phyloP scores from a whole-genome alignment of 2,329 filamentous ascomycete genomes.

The Geoglossum cookeanum region DNA sequence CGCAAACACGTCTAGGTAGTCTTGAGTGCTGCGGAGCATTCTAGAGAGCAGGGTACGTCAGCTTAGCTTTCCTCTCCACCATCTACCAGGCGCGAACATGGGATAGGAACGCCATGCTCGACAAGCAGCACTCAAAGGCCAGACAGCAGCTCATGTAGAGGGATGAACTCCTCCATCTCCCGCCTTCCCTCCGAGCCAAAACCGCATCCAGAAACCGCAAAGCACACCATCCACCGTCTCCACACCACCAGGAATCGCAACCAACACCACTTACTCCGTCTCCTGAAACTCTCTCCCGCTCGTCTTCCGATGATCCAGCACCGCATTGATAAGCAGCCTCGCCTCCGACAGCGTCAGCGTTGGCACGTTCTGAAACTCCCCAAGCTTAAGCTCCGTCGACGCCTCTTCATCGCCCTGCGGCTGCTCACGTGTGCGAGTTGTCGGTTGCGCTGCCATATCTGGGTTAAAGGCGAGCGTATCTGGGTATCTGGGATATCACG shows the following conservation, averaged over 20 bases:
- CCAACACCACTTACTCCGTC: conserved; percentile 45
- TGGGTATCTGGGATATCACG: too few relatives aligned
- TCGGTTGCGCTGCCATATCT: conserved; percentile 17
- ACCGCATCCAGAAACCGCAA: background rate
- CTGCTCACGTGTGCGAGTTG: conserved; percentile 48
- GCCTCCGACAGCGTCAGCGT: conserved; percentile 87
- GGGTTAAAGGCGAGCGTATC: too few relatives aligned
- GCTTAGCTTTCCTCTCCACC: background rate
- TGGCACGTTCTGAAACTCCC: conserved; percentile 84
- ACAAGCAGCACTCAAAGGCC: too few relatives aligned
- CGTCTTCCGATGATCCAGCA: conserved; percentile 60
- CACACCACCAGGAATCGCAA: background rate
- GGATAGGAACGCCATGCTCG: background rate
- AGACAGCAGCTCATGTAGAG: too few relatives aligned
- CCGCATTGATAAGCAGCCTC: conserved; percentile 74
- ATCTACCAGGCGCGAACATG: background rate
- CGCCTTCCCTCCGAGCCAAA: too few relatives aligned
- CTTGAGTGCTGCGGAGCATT: conserved; percentile 70
- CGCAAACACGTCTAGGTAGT: conserved; percentile 86
- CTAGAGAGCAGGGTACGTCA: conserved; percentile 20
- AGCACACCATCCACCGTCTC: background rate
- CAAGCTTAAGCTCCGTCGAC: conserved; percentile 59
- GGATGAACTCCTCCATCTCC: too few relatives aligned
- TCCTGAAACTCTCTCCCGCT: conserved; percentile 68
- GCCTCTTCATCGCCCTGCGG: conserved; percentile 76